These are phyloP conservation scores for Ottelia alismoides DNA, from an alignment of 106 monocot species.

Conservation along the genomic window DNA sequence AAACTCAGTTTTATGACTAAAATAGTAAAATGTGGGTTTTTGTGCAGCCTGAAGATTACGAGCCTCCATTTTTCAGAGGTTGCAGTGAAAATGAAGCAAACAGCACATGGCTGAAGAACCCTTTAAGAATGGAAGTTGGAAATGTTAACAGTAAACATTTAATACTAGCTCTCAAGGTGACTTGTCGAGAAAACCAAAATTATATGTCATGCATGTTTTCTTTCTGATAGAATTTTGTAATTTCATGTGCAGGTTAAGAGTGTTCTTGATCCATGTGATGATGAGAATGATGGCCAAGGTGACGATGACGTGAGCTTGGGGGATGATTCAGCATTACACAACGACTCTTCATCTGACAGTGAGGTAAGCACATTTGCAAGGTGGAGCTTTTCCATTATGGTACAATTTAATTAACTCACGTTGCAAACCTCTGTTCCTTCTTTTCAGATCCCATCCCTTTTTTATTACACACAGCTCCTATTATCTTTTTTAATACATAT, in stretches of 20 bases:
- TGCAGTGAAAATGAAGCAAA: constrained; percentile 64
- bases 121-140: constrained; percentile 88
- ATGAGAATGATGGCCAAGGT: constrained; percentile 55
- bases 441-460: background rate
- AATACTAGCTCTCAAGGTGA: constrained; percentile 85
- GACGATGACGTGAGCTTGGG: constrained; percentile 56
- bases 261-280: constrained; percentile 95
- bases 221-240: background rate
- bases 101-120: constrained; percentile 70
- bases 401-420: too few relatives aligned
- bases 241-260: constrained; percentile 70
- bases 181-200: background rate
- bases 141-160: constrained; percentile 97
- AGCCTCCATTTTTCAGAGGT: constrained; percentile 90
- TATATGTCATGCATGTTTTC: background rate
- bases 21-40: too few relatives aligned
- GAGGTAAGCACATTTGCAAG: constrained; percentile 54
- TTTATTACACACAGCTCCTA: background rate
- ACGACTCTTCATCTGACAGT: constrained; percentile 60
- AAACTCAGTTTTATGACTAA: too few relatives aligned
- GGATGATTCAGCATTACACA: constrained; percentile 44
- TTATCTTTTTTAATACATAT: background rate
- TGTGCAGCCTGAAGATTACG: constrained; percentile 92
- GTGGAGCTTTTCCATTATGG: too few relatives aligned
- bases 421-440: background rate